Conservation (phyloP, 495 filamentous ascomycete genomes). For the Hypoxylon lienhwacheense region DNA sequence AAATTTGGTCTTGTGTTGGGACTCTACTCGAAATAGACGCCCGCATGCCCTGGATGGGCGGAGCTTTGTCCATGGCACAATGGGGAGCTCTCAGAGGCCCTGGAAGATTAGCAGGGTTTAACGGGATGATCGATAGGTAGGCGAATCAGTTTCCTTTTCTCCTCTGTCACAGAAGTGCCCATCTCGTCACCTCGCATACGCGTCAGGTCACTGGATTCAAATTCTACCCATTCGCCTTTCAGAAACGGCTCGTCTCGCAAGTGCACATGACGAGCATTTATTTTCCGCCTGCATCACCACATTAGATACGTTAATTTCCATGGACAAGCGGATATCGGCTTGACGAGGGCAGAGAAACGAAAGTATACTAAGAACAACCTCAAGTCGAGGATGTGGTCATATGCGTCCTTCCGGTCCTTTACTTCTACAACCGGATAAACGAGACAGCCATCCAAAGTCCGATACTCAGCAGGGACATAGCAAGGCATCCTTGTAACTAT, state of each 20-base stretch:
- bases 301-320: constrained; percentile 22
- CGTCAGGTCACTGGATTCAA: constrained; percentile 45
- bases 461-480: constrained; percentile 19
- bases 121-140: constrained; percentile 89
- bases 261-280: constrained; percentile 40
- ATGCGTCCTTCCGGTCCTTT: constrained; percentile 23
- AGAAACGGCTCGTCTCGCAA: constrained; percentile 40
- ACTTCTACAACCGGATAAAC: constrained; percentile 30
- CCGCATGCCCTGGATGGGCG: constrained; percentile 86
- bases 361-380: constrained; percentile 15
- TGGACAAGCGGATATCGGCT: constrained; percentile 25
- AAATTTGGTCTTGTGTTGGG: constrained; percentile 68
- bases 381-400: constrained; percentile 17
- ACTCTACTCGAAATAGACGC: constrained; percentile 67
- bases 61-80: constrained; percentile 70
- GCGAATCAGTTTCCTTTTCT: constrained; percentile 44
- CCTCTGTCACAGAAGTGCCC: constrained; percentile 15
- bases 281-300: constrained; percentile 25
- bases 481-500: constrained; percentile 9
- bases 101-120: constrained; percentile 69
- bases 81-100: constrained; percentile 70
- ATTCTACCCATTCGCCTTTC: constrained; percentile 37
- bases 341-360: constrained; percentile 18
- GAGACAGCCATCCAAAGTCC: constrained; percentile 22
- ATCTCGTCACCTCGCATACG: constrained; percentile 46